Conservation (phyloP, 2,329 filamentous ascomycete genomes). For the Raffaelea ambrosiae region DNA sequence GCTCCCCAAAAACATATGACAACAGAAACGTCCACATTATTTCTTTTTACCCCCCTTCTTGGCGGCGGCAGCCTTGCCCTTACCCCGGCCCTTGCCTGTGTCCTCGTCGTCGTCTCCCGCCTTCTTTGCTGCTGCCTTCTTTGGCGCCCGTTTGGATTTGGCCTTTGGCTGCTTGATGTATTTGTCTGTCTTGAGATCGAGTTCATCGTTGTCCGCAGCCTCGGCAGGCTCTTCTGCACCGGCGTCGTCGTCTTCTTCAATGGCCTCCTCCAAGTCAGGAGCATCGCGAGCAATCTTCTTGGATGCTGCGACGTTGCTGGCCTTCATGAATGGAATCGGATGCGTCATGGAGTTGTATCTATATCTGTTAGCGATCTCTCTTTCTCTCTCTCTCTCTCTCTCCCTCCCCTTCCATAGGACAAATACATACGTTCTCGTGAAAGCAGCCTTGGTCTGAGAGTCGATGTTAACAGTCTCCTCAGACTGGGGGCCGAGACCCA, state of each 20-base stretch:
- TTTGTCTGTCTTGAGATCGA: conserved; percentile 89
- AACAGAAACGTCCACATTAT: conserved; percentile 4
- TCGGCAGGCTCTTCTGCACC: conserved; percentile 52
- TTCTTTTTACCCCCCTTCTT: conserved; percentile 33
- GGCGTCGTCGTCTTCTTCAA: conserved; percentile 85
- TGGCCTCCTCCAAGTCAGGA: conserved; percentile 91
- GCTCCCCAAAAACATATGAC: background rate
- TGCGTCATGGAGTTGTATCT: conserved; percentile 84
- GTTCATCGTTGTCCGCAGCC: conserved; percentile 64
- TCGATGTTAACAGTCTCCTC: conserved; percentile 71
- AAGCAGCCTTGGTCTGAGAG: conserved; percentile 75
- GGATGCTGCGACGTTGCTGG: conserved; percentile 63
- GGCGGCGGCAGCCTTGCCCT: conserved; percentile 42
- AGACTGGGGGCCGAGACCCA: conserved; percentile 79
- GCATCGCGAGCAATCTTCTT: conserved; percentile 66
- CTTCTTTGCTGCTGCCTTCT: conserved; percentile 33
- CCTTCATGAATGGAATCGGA: conserved; percentile 93
- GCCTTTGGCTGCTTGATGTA: conserved; percentile 89
- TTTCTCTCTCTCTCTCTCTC: background rate
- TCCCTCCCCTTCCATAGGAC: background rate
- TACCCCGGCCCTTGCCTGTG: conserved; percentile 34
- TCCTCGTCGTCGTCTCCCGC: conserved; percentile 42
- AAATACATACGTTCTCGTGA: conserved; percentile 70
- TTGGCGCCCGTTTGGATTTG: conserved; percentile 35
- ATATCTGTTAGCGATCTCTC: conserved; percentile 1